Percentiles rank a stretch among this genome's conserved stretches.
Conservation (phyloP, 2,329 filamentous ascomycete species). For the Curvularia eragrostidis region DNA sequence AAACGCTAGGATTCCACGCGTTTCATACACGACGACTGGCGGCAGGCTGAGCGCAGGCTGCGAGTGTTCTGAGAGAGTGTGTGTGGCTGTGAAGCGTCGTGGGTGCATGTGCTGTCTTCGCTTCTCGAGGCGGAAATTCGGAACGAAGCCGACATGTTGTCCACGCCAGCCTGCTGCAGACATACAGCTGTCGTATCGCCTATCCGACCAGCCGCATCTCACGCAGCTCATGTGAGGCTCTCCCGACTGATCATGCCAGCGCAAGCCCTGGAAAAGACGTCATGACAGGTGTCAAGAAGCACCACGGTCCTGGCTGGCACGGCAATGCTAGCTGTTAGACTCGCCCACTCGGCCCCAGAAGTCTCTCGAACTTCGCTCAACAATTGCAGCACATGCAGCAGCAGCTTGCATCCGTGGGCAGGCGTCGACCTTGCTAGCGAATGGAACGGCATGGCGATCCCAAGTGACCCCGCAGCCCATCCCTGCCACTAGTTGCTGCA, state of each 20-base stretch:
- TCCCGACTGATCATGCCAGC: slow-evolving; percentile 7
- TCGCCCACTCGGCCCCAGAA: slow-evolving; percentile 7
- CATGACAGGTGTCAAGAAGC: slow-evolving; percentile 10
- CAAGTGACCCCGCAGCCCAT: slow-evolving; percentile 39
- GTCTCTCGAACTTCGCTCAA: slow-evolving; percentile 17
- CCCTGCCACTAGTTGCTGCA: slow-evolving; percentile 45
- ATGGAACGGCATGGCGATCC: slow-evolving; percentile 24
- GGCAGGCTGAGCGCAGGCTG: not conserved
- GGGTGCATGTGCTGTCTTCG: slow-evolving; percentile 3
- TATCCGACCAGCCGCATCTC: slow-evolving; percentile 15
- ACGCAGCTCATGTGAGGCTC: slow-evolving; percentile 8
- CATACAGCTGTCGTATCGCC: slow-evolving; percentile 16
- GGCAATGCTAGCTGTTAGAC: slow-evolving; percentile 5
- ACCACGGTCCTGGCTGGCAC: slow-evolving; percentile 5
- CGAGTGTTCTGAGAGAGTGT: not conserved
- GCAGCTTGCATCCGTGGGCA: slow-evolving; percentile 26
- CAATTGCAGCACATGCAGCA: slow-evolving; percentile 29
- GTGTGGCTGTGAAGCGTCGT: slow-evolving; percentile 2
- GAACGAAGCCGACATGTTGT: slow-evolving; percentile 15
- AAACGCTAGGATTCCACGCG: not conserved
- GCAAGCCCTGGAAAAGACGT: slow-evolving; percentile 9
- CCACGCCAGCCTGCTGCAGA: slow-evolving; percentile 17
- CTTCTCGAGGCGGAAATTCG: slow-evolving; percentile 17
- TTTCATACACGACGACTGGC: not conserved
- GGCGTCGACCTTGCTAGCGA: slow-evolving; percentile 27